Percentiles rank a stretch among this genome's conserved stretches.
Conservation (phyloP, 2,329 filamentous ascomycete genomes). For the Pseudofabraea citricarpa region DNA sequence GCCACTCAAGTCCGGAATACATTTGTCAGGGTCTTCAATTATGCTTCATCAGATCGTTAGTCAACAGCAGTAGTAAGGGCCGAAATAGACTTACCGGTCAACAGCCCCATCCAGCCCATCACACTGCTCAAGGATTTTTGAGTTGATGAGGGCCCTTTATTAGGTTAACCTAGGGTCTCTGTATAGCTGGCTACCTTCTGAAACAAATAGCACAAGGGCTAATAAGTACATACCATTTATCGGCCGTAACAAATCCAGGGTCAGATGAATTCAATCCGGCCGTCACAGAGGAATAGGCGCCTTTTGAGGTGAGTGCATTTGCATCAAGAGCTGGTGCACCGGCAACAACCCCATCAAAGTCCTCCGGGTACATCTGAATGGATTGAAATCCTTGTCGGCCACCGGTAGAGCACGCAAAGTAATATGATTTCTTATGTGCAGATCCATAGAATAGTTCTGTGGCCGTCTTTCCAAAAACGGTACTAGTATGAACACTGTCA, state of each 20-base stretch:
- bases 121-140: constrained; percentile 40
- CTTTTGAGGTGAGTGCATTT: constrained; percentile 25
- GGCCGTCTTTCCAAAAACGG: background rate
- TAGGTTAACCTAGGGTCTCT: background rate
- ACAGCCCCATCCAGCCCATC: constrained; percentile 41
- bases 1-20: constrained; percentile 34
- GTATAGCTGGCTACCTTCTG: too few species aligned
- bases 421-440: constrained; percentile 33
- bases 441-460: background rate
- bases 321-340: constrained; percentile 28
- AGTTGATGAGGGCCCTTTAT: constrained; percentile 30
- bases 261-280: constrained; percentile 18
- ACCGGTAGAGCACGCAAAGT: constrained; percentile 41
- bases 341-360: constrained; percentile 42
- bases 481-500: background rate
- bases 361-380: constrained; percentile 36
- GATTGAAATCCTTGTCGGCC: constrained; percentile 41
- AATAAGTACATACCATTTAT: background rate
- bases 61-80: constrained; percentile 7
- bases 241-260: constrained; percentile 23
- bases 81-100: constrained; percentile 32
- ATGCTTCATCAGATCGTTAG: constrained; percentile 10
- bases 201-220: too few species aligned
- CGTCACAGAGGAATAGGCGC: constrained; percentile 39
- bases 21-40: constrained; percentile 29